These are phyloP conservation scores for Artemisia argyi DNA, from an alignment of 129 eudicot species.

Conservation along the genomic window DNA sequence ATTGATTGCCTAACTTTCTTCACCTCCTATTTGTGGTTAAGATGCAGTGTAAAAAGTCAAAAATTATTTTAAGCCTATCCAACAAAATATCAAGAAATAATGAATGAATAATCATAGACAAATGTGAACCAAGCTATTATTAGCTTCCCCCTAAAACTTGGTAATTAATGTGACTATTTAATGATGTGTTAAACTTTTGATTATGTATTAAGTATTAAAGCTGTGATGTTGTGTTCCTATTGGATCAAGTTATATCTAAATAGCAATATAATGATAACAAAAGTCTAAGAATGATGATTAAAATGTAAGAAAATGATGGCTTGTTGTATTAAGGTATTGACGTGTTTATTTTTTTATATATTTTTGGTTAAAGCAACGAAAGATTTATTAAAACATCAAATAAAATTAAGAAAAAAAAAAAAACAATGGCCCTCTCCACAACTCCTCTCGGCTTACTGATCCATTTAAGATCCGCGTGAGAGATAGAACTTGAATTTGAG, in stretches of 20 bases:
- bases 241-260: not conserved
- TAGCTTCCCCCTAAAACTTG: constrained; percentile 17
- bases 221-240: not conserved
- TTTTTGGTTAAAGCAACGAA: not conserved
- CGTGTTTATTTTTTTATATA: not conserved
- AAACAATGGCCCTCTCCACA: too few species aligned
- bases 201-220: not conserved
- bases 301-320: constrained; percentile 6
- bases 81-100: not conserved
- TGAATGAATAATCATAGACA: constrained; percentile 13
- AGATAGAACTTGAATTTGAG: too few species aligned
- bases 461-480: too few species aligned
- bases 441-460: too few species aligned
- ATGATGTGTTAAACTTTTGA: not conserved
- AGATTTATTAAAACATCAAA: too few species aligned
- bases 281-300: constrained; percentile 9
- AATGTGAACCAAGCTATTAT: constrained; percentile 22
- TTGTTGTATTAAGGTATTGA: not conserved
- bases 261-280: not conserved
- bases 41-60: constrained; percentile 6
- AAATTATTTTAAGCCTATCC: constrained; percentile 11
- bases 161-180: constrained; percentile 8
- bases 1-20: too few species aligned
- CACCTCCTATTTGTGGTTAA: constrained; percentile 5
- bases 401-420: too few species aligned